These are phyloP conservation scores for Hanseniaspora vineae DNA, from an alignment of 805 yeast genomes.

Conservation along the genomic window DNA sequence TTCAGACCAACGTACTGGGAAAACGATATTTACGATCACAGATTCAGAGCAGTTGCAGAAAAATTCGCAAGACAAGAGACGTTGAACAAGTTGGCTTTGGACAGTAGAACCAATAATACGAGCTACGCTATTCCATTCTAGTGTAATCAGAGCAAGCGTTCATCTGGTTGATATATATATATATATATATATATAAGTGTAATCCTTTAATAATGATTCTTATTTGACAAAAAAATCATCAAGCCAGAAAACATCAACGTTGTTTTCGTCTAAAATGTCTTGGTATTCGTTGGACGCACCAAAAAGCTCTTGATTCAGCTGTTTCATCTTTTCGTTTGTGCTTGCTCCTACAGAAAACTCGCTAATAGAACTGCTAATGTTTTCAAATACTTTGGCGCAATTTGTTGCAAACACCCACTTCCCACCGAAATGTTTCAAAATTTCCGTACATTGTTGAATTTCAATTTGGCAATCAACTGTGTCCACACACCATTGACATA, in stretches of 20 bases:
- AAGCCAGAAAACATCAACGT: constrained; percentile 33
- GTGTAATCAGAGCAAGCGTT: background rate
- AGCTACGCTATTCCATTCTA: background rate
- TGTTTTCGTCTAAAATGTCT: constrained; percentile 32
- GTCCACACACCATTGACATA: constrained; percentile 35
- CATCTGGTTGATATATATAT: background rate
- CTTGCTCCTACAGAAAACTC: constrained; percentile 30
- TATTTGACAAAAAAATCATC: constrained; percentile 14
- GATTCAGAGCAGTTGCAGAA: background rate
- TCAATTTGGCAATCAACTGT: constrained; percentile 33
- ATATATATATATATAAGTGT: background rate
- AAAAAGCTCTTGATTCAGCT: constrained; percentile 28
- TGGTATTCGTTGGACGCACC: constrained; percentile 34
- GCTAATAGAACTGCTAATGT: constrained; percentile 30
- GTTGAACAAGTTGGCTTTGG: background rate
- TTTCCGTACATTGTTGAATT: constrained; percentile 32
- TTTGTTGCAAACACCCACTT: constrained; percentile 35
- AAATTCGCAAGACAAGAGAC: background rate
- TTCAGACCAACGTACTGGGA: background rate
- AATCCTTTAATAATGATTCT: no score
- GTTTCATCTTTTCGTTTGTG: constrained; percentile 25
- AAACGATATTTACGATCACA: background rate
- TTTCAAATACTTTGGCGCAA: constrained; percentile 32
- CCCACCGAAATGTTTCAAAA: constrained; percentile 32
- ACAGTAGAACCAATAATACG: background rate